Base-by-base conservation (phyloP, 2,329 filamentous ascomycete species). In the Talaromyces islandicus region DNA sequence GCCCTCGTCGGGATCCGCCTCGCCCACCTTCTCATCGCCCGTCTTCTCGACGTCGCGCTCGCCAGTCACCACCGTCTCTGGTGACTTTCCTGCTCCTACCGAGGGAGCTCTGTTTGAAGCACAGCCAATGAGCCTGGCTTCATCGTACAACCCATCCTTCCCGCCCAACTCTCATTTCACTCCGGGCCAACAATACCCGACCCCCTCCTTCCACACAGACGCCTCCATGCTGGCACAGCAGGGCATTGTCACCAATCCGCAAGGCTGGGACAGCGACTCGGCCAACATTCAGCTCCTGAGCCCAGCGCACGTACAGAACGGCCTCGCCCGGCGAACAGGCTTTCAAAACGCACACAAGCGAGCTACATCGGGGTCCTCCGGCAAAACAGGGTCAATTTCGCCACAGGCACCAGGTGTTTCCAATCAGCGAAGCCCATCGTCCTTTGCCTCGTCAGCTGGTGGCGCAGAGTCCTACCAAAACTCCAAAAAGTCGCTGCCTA, bases 401-500 rank as follows among this genome's bases (percentile, higher is more conserved):
- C 78, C 78, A 61, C 74, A 74, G 64, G 67, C 70, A 71, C 61
- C 71, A 68, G 61, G 65, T 73, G 24, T 53, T 29, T 54, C 14
- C 19, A 24, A 35, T 4, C 55, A 46, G 24, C 41, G 35, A 12
- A 35, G 24, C 35, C 29, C 59, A 14, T 76, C 71, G 67, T 78
- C 80, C 61, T 70, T 75, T 56, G 71, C 73, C 58, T 69, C 76
- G 57, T 66, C 69, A 38, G 70, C 72, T 76, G 67, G 71, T 72
- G 68, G 65, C 68, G 38, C 71, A 58, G 69, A 71, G 35, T 65
- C 61, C 56, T 60, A 71, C 48, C 72, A 72, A 46, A 70, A 71
- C 52, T 69, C 71, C 19, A 70, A 79, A 61, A 85, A 83, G 70
- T 77, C 81, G 65, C 76, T 83, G 12, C 81, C 81, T 2, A 83